Percentiles rank a stretch among this genome's conserved stretches.
Conservation (phyloP, 129 eudicot genomes). For the Saussurea involucrata region DNA sequence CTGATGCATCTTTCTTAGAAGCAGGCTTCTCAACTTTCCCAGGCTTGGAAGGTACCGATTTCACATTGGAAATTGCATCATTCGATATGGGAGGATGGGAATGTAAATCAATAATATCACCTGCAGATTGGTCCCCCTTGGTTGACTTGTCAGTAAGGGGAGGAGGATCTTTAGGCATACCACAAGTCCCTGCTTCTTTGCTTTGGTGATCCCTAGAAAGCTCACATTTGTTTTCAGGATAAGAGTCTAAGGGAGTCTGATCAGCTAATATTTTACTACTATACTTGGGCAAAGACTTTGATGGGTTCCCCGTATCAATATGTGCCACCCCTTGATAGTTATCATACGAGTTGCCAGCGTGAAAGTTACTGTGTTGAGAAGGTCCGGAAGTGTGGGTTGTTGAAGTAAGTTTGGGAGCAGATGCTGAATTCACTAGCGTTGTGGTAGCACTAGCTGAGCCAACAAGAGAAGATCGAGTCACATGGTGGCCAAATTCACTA, state of each 20-base stretch:
- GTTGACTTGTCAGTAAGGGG: conserved; percentile 36
- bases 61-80: conserved; percentile 38
- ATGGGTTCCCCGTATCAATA: conserved; percentile 26
- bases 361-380: conserved; percentile 27
- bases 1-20: conserved; percentile 49
- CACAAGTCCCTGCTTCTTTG: conserved; percentile 28
- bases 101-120: conserved; percentile 39
- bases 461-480: conserved; percentile 72
- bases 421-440: conserved; percentile 59
- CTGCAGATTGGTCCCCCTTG: conserved; percentile 27
- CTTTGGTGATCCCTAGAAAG: conserved; percentile 23
- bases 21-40: conserved; percentile 57
- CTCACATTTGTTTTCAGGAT: conserved; percentile 28
- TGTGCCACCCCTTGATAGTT: conserved; percentile 15
- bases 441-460: conserved; percentile 80
- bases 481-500: conserved; percentile 55
- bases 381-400: conserved; percentile 51
- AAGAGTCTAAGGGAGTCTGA: conserved; percentile 26
- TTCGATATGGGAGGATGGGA: conserved; percentile 42
- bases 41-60: conserved; percentile 48
- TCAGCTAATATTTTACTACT: conserved; percentile 29
- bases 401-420: conserved; percentile 73
- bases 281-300: conserved; percentile 21
- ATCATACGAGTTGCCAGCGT: conserved; percentile 12
- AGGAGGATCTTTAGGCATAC: conserved; percentile 31